Evolutionary conservation across 1,284 basidiomycete species (phyloP).

Genomic region (Fomitiporia mediterranea): DNA sequence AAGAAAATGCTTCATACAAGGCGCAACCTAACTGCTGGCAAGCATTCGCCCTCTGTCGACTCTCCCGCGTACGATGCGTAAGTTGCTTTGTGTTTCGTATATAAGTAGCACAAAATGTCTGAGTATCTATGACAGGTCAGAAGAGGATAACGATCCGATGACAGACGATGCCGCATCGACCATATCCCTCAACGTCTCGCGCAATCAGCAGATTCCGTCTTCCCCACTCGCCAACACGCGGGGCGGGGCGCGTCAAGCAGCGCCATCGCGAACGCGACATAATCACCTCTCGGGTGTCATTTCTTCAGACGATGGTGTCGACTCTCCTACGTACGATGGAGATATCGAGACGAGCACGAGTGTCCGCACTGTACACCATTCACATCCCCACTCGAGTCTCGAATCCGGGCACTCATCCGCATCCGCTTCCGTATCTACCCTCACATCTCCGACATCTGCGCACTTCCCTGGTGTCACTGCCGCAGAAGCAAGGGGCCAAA

Average conservation of each 20-base stretch:
- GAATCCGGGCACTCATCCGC: conserved; percentile 28
- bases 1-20: conserved; percentile 21
- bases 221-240: conserved; percentile 27
- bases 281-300: conserved; percentile 54
- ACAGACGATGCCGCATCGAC: conserved; percentile 66
- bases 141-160: conserved; percentile 78
- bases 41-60: conserved; percentile 16
- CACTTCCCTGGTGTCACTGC: conserved; percentile 29
- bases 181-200: conserved; percentile 37
- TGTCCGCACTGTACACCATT: conserved; percentile 26
- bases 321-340: conserved; percentile 85
- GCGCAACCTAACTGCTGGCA: conserved; percentile 7
- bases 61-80: conserved; percentile 22
- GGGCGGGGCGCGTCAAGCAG: conserved; percentile 21
- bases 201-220: conserved; percentile 27
- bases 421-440: conserved; percentile 35
- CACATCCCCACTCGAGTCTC: conserved; percentile 28
- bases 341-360: conserved; percentile 76
- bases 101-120: not conserved
- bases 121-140: conserved; percentile 46
- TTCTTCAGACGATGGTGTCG: conserved; percentile 69
- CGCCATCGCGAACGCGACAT: conserved; percentile 10
- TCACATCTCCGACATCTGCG: conserved; percentile 41
- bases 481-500: conserved; percentile 29
- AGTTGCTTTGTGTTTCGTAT: conserved; percentile 2